These are phyloP conservation scores for Trichomonascaceae sp. DNA, from an alignment of 1,139 yeast species.

Conservation along the genomic window DNA sequence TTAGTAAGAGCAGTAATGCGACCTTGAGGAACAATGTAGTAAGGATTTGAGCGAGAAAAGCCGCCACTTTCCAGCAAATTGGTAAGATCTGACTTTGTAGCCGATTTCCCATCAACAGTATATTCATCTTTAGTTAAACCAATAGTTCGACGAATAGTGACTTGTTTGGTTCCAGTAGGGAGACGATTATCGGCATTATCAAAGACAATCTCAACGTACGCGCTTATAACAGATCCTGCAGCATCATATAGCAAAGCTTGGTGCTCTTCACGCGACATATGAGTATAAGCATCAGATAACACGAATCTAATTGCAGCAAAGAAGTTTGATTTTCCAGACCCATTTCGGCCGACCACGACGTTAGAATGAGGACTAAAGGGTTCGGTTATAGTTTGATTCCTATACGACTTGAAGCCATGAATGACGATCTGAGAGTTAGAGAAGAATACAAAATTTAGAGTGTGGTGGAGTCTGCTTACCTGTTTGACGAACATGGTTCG, in stretches of 20 bases:
- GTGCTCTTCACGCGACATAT: slow-evolving; percentile 83
- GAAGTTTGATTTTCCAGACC: slow-evolving; percentile 94
- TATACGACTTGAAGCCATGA: slow-evolving; percentile 93
- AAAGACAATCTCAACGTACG: slow-evolving; percentile 83
- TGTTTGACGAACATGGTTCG: slow-evolving; percentile 18
- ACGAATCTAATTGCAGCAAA: slow-evolving; percentile 95
- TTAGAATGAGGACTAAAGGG: slow-evolving; percentile 75
- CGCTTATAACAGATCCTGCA: slow-evolving; percentile 79
- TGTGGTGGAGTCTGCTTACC: slow-evolving; percentile 8
- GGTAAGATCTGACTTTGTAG: slow-evolving; percentile 76
- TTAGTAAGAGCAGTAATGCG: slow-evolving; percentile 74
- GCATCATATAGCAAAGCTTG: slow-evolving; percentile 80
- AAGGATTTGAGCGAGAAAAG: slow-evolving; percentile 83
- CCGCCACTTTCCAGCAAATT: slow-evolving; percentile 88
- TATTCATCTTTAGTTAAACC: slow-evolving; percentile 87
- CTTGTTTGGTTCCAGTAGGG: slow-evolving; percentile 62
- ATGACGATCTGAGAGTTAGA: slow-evolving; percentile 47
- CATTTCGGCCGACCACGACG: slow-evolving; percentile 89
- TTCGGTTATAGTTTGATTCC: slow-evolving; percentile 74
- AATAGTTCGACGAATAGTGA: slow-evolving; percentile 76
- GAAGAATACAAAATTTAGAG: not conserved
- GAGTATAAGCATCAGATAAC: slow-evolving; percentile 81
- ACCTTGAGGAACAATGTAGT: slow-evolving; percentile 97
- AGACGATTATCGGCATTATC: slow-evolving; percentile 76
- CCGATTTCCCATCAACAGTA: slow-evolving; percentile 69